These are phyloP conservation scores for Fusarium solani-melongenae DNA, from an alignment of 2,329 filamentous ascomycete genomes.

Conservation along the genomic window DNA sequence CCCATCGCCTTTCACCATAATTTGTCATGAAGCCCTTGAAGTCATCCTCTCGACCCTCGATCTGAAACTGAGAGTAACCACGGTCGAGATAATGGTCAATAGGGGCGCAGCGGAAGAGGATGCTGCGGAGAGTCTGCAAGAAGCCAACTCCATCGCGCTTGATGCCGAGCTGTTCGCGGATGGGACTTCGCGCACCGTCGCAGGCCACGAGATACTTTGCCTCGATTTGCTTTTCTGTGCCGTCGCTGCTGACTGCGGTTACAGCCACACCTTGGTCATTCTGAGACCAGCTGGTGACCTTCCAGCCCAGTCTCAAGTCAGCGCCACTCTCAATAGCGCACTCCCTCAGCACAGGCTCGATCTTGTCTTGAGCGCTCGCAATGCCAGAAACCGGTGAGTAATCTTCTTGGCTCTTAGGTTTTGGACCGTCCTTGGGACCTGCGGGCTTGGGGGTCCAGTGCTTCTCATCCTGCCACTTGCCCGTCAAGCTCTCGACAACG, in stretches of 20 bases:
- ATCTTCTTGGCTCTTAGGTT: neutral
- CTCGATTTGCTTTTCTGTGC: slow-evolving; percentile 33
- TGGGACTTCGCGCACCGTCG: slow-evolving; percentile 48
- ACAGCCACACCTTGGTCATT: slow-evolving; percentile 21
- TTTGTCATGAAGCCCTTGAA: slow-evolving; percentile 42
- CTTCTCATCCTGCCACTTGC: slow-evolving; percentile 37
- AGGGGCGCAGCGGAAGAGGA: slow-evolving; percentile 48
- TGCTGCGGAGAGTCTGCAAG: slow-evolving; percentile 48
- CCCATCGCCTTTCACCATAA: slow-evolving; percentile 40
- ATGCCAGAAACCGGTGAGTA: slow-evolving; percentile 39
- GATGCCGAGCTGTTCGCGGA: slow-evolving; percentile 44
- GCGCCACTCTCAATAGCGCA: slow-evolving; percentile 47
- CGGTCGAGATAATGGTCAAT: slow-evolving; percentile 42
- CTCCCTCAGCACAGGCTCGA: slow-evolving; percentile 52
- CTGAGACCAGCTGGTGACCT: slow-evolving; percentile 44
- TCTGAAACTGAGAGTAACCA: slow-evolving; percentile 48
- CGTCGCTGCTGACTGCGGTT: neutral
- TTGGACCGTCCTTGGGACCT: neutral
- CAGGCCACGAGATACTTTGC: slow-evolving; percentile 53
- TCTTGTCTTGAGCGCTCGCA: slow-evolving; percentile 51
- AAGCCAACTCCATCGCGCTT: slow-evolving; percentile 43
- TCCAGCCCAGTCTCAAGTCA: slow-evolving; percentile 49
- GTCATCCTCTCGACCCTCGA: slow-evolving; percentile 40
- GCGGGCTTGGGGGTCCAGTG: slow-evolving; percentile 32
- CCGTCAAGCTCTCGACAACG: slow-evolving; percentile 34